Conservation (phyloP, 2,329 filamentous ascomycete genomes). For the Colletotrichum lentis region DNA sequence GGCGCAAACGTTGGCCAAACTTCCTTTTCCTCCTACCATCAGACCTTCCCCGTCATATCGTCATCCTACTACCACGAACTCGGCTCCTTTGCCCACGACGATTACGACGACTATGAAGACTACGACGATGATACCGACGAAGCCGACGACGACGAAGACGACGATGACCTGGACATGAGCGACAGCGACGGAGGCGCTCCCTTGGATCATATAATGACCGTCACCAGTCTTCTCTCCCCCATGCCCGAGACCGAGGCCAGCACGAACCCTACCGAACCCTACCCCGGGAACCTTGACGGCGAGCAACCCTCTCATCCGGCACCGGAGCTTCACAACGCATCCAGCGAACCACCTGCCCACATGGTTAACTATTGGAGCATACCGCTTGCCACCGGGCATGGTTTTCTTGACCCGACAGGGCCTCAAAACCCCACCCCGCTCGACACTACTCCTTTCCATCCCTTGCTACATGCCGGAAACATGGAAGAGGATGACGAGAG, state of each 20-base stretch:
- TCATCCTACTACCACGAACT: slow-evolving; percentile 31
- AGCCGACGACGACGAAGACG: slow-evolving; percentile 35
- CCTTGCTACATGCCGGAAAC: slow-evolving; percentile 28
- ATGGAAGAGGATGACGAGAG: slow-evolving; percentile 31
- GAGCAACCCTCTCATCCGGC: not conserved
- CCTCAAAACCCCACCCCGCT: slow-evolving; percentile 29
- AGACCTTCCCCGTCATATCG: slow-evolving; percentile 33
- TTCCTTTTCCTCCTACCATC: slow-evolving; percentile 21
- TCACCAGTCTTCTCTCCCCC: slow-evolving; percentile 28
- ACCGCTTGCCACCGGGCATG: slow-evolving; percentile 6
- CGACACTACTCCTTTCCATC: slow-evolving; percentile 31
- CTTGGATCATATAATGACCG: slow-evolving; percentile 27
- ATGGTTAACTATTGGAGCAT: slow-evolving; percentile 29
- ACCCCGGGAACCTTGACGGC: not conserved
- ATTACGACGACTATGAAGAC: slow-evolving; percentile 27
- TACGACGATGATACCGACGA: slow-evolving; percentile 30
- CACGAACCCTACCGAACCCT: slow-evolving; percentile 2
- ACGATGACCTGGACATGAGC: slow-evolving; percentile 46
- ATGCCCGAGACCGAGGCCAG: slow-evolving; percentile 20
- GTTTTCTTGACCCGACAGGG: slow-evolving; percentile 20
- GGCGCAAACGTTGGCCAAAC: slow-evolving; percentile 5
- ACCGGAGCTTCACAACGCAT: not conserved
- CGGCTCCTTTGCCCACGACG: slow-evolving; percentile 16
- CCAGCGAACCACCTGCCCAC: slow-evolving; percentile 24
- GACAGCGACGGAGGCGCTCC: slow-evolving; percentile 48